Percentiles rank a stretch among this genome's conserved stretches.
Evolutionary conservation across 2,329 filamentous ascomycete genomes (phyloP).

Genomic region (Cryphonectria carpinicola): DNA sequence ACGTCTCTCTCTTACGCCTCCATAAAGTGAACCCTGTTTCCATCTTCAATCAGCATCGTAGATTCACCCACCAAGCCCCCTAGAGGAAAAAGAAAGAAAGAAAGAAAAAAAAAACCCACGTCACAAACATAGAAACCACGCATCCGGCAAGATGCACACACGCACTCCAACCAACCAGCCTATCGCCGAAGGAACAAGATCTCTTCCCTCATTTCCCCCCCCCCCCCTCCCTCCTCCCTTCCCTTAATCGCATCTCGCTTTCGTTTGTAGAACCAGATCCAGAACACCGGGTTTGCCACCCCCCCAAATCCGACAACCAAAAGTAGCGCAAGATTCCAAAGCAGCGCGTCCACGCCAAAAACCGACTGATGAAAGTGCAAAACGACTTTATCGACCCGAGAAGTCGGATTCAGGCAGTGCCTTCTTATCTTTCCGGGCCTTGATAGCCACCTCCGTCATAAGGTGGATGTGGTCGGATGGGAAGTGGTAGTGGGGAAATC

Average conservation of each 20-base stretch:
- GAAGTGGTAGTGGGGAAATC: slow-evolving; percentile 94
- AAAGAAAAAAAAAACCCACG: neutral
- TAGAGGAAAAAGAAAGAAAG: neutral
- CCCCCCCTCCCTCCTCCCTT: too few relatives aligned
- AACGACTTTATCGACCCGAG: slow-evolving; percentile 31
- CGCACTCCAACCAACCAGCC: slow-evolving; percentile 4
- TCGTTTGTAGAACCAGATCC: slow-evolving; percentile 27
- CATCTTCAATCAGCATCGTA: slow-evolving; percentile 20
- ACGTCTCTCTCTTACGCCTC: neutral
- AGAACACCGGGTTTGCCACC: slow-evolving; percentile 27
- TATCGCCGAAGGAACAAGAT: slow-evolving; percentile 17
- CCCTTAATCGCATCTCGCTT: slow-evolving; percentile 23
- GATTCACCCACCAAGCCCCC: slow-evolving; percentile 9
- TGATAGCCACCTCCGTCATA: slow-evolving; percentile 87
- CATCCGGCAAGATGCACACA: slow-evolving; percentile 2
- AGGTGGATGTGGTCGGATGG: slow-evolving; percentile 91
- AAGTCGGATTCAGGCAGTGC: slow-evolving; percentile 65
- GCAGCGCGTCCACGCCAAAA: slow-evolving; percentile 14
- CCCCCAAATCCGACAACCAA: slow-evolving; percentile 24
- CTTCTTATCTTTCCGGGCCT: slow-evolving; percentile 83
- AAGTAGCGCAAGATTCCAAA: slow-evolving; percentile 29
- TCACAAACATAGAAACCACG: slow-evolving; percentile 3
- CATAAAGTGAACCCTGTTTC: slow-evolving; percentile 10
- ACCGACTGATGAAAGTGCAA: slow-evolving; percentile 19
- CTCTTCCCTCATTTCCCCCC: neutral